Percentiles rank a stretch among this genome's conserved stretches.
phyloP scores from a whole-genome alignment of 768 basidiomycete genomes.

The Suillus plorans region DNA sequence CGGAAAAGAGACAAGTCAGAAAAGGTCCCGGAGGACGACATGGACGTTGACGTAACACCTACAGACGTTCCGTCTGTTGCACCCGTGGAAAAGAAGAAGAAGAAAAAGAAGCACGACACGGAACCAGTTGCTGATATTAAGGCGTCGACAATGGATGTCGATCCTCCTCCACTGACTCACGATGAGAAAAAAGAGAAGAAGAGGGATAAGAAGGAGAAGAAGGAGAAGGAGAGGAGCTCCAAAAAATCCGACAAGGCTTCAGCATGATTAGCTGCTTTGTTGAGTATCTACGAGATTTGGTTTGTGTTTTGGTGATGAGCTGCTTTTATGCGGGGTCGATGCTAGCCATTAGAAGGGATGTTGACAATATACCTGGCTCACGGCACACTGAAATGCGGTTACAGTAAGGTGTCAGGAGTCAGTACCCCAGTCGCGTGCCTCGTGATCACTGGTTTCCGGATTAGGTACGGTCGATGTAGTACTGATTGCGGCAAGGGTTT shows the following conservation, averaged over 20 bases:
- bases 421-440: not conserved
- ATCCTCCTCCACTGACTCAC: constrained; percentile 17
- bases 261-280: not conserved
- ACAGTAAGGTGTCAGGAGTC: not conserved
- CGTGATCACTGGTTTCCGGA: constrained; percentile 22
- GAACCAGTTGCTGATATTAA: constrained; percentile 16
- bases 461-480: constrained; percentile 31
- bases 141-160: constrained; percentile 11
- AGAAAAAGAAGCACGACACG: constrained; percentile 10
- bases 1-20: constrained; percentile 21
- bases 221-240: constrained; percentile 29
- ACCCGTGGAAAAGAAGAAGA: constrained; percentile 22
- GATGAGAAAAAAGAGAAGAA: constrained; percentile 16
- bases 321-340: not conserved
- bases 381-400: not conserved
- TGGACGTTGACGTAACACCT: constrained; percentile 19
- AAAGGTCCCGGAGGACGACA: constrained; percentile 16
- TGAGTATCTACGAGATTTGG: not conserved
- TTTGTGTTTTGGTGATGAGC: not conserved
- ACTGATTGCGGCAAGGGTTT: constrained; percentile 22
- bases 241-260: constrained; percentile 17
- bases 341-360: not conserved
- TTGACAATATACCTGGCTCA: constrained; percentile 1
- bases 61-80: constrained; percentile 8
- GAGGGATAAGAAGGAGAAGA: constrained; percentile 32